Percentiles rank a stretch among this genome's conserved stretches.
Evolutionary conservation across 441 rosid species (phyloP).

Genomic region (Geranium incanum): DNA sequence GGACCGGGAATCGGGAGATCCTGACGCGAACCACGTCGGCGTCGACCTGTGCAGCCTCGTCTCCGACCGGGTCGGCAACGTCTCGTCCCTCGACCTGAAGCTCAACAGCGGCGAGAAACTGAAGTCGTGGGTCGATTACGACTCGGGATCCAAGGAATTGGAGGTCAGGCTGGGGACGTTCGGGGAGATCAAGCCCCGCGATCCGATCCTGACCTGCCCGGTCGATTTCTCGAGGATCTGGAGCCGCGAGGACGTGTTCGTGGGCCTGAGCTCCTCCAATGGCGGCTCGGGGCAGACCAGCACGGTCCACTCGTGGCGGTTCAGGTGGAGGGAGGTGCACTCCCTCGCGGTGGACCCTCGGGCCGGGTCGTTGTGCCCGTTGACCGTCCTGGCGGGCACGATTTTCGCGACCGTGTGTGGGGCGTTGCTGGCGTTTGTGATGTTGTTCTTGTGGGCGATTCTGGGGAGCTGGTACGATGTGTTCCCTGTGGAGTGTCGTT

Average conservation of each 20-base stretch:
- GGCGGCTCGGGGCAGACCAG: not conserved
- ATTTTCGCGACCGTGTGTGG: not conserved
- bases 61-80: not conserved
- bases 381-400: not conserved
- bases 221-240: not conserved
- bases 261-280: not conserved
- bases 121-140: slow-evolving; percentile 6
- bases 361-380: not conserved
- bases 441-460: not conserved
- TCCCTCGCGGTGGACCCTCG: too few relatives aligned
- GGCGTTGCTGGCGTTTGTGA: not conserved
- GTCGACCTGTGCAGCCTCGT: slow-evolving; percentile 13
- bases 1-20: slow-evolving; percentile 28
- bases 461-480: not conserved
- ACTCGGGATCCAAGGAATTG: not conserved
- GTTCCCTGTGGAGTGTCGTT: not conserved
- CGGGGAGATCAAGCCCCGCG: not conserved
- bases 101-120: not conserved
- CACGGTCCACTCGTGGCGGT: not conserved
- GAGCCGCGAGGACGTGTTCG: not conserved
- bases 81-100: not conserved
- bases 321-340: not conserved
- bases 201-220: not conserved
- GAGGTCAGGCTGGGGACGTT: not conserved
- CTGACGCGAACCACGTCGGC: slow-evolving; percentile 32